These are phyloP conservation scores for Erigeron canadensis DNA, from an alignment of 129 eudicot species.

Conservation along the genomic window DNA sequence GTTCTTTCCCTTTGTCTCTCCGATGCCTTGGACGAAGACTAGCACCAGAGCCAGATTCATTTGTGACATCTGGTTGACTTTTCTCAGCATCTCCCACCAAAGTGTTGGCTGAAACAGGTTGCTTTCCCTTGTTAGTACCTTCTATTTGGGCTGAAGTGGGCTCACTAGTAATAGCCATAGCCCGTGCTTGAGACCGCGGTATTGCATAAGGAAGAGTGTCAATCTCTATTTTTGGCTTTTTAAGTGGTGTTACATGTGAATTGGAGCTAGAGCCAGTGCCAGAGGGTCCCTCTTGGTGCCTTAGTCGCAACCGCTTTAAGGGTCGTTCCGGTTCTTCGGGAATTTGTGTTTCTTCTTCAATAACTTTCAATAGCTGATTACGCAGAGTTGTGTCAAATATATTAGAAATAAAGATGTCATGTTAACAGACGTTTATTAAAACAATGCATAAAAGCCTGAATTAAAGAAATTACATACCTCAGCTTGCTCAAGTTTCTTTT, in stretches of 20 bases:
- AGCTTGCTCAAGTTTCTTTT: conserved; percentile 49
- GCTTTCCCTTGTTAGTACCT: conserved; percentile 56
- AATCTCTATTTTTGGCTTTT: conserved; percentile 56
- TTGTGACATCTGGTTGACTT: conserved; percentile 25
- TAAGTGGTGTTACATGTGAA: conserved; percentile 32
- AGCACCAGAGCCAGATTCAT: conserved; percentile 29
- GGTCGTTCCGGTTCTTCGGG: conserved; percentile 70
- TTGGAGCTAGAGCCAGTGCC: conserved; percentile 30
- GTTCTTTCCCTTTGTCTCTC: conserved; percentile 61
- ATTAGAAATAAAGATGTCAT: neutral
- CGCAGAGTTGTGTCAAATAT: neutral
- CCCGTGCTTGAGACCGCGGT: conserved; percentile 31
- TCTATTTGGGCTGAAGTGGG: conserved; percentile 35
- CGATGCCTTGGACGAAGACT: conserved; percentile 33
- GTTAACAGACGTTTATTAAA: neutral
- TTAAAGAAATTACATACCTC: conserved; percentile 37
- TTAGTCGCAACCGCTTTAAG: conserved; percentile 63
- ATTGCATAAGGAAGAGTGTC: conserved; percentile 44
- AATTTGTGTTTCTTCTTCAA: conserved; percentile 56
- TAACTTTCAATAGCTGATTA: conserved; percentile 35
- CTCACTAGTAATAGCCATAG: conserved; percentile 9
- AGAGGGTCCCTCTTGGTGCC: conserved; percentile 53
- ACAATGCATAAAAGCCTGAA: neutral
- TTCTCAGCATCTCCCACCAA: conserved; percentile 21
- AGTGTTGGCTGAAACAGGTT: conserved; percentile 42